Evolutionary conservation across 768 basidiomycete genomes (phyloP), one percentile per base, ranked within the genome.

Genomic region (Boletus speciosus): DNA sequence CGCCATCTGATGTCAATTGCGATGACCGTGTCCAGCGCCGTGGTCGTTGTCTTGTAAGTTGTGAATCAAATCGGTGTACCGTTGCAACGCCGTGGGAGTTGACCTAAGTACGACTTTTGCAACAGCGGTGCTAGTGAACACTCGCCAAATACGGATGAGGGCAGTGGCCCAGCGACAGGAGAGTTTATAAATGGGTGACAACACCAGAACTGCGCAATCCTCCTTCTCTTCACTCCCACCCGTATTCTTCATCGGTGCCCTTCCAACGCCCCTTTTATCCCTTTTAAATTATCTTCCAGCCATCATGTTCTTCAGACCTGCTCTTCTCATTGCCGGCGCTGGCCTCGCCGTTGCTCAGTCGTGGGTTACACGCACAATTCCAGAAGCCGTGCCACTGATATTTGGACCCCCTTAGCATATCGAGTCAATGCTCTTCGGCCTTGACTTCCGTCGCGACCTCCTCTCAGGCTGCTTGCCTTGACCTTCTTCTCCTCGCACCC

Each of bases 351-450:
- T 71, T 54, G 81, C 81, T 41, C 77, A 78, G 63, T 73, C 74
- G 78, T 78, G 63, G 61, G 75, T 70, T 36, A 12, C 39, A 12
- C 19, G n/a, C 55, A 25, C 36, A 23, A 16, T 1, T 37, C 55
- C 4, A 40, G 27, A 15, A 50, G 10, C 40, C 5, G 36, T 25
- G 19, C 3, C 45, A 31, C 40, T 61, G 19, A 55, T 49, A 14
- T 11, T 45, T 31, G 19, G 6, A 10, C 31, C 25, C 44, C 23
- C 38, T 27, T 3, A 51, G 56, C 45, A n/a, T 60, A 51, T 59
- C 63, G 0, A 58, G 71, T 1, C 61, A 69, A 51, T 90, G 88
- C 67, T 69, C 75, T 51, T 53, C 62, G 21, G 71, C 83, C 12
- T 59, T 90, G 32, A 59, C 75, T 11, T 54, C 59, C 25, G 59